Percentiles rank a stretch among this genome's conserved stretches.
Evolutionary conservation across 73 alveolate genomes (phyloP).

Genomic region (Tetrahymena elliotti): DNA sequence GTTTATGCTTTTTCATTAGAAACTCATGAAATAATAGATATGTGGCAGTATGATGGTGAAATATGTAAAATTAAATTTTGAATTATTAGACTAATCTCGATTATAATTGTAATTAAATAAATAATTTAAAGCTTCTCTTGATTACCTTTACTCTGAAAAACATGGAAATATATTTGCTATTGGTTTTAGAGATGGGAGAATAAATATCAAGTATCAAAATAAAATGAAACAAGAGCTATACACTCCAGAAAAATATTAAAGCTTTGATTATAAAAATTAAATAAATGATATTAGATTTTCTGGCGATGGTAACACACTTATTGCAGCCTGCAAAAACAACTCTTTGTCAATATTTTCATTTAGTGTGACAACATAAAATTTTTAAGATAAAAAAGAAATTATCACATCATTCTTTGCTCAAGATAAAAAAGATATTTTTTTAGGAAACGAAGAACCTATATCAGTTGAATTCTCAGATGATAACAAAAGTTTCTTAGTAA

Average conservation of each 20-base stretch:
- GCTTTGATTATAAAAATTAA: background rate
- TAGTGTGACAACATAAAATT: background rate
- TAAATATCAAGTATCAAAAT: background rate
- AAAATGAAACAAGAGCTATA: background rate
- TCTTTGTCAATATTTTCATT: background rate
- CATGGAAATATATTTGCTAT: constrained; percentile 42
- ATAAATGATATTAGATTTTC: constrained; percentile 34
- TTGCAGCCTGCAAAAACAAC: background rate
- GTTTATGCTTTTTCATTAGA: constrained; percentile 42
- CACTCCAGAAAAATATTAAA: background rate
- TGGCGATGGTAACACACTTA: background rate
- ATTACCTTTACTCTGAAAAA: constrained; percentile 26
- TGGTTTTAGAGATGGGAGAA: constrained; percentile 1
- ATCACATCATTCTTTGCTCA: background rate
- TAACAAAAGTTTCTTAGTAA: constrained; percentile 22
- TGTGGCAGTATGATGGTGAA: constrained; percentile 24
- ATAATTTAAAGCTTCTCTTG: constrained; percentile 33
- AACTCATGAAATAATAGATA: constrained; percentile 36
- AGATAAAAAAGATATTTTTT: constrained; percentile 16
- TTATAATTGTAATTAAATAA: too few relatives aligned
- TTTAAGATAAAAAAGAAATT: background rate
- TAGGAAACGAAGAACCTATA: constrained; percentile 24
- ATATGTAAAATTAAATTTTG: background rate
- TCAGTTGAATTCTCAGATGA: constrained; percentile 35
- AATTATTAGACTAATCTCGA: too few relatives aligned